These are phyloP conservation scores for Trifolium fragiferum DNA, from an alignment of 306 rosid genomes.

Conservation along the genomic window DNA sequence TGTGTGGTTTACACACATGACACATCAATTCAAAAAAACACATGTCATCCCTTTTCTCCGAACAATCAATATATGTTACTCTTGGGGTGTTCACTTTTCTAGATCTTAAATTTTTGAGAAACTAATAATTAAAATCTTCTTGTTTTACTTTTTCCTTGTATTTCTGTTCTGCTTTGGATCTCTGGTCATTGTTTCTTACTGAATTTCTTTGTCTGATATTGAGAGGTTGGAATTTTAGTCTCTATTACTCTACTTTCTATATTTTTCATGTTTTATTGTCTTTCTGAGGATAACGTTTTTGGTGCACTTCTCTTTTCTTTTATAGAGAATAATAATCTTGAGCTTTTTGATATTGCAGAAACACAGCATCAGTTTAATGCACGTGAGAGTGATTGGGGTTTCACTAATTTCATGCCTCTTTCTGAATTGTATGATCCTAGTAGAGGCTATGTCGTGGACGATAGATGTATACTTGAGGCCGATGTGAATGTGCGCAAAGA, in stretches of 20 bases:
- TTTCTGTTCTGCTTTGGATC: not conserved
- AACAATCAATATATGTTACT: not conserved
- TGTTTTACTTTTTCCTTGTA: not conserved
- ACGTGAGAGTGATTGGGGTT: slow-evolving; percentile 95
- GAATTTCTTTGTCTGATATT: not conserved
- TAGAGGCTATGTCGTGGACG: slow-evolving; percentile 83
- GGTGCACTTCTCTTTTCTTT: not conserved
- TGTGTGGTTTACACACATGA: not conserved
- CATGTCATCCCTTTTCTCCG: not conserved
- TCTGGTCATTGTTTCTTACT: not conserved
- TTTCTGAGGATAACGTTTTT: not conserved
- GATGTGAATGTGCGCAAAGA: slow-evolving; percentile 85
- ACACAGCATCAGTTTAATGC: slow-evolving; percentile 89
- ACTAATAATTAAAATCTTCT: slow-evolving; percentile 10
- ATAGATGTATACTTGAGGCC: slow-evolving; percentile 80
- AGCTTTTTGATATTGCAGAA: slow-evolving; percentile 59
- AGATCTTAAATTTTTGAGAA: not conserved
- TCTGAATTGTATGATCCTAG: slow-evolving; percentile 75
- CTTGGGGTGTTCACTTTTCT: not conserved
- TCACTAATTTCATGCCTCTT: slow-evolving; percentile 86
- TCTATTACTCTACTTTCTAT: not conserved
- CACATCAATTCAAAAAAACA: not conserved
- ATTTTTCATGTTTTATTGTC: not conserved
- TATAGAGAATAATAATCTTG: slow-evolving; percentile 27
- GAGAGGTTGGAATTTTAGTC: slow-evolving; percentile 13